Conservation (phyloP, 1,284 basidiomycete genomes). For the Puccinia hordei region DNA sequence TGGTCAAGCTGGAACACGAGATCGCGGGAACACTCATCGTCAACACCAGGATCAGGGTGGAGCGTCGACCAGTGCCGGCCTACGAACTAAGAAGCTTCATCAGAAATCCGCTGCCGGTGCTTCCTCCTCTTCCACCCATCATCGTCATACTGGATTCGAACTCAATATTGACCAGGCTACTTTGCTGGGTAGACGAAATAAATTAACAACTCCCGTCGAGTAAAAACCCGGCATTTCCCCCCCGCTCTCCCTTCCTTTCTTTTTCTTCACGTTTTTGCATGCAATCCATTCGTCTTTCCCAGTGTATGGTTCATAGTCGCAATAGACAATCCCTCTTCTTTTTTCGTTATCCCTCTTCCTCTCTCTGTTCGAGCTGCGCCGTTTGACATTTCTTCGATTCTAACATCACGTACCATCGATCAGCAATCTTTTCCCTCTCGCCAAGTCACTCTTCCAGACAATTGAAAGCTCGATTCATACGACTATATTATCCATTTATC, state of each 20-base stretch:
- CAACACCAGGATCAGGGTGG: not conserved
- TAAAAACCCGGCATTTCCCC: not conserved
- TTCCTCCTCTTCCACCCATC: slow-evolving; percentile 51
- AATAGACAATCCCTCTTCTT: not conserved
- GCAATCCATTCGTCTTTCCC: not conserved
- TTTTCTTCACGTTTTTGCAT: not conserved
- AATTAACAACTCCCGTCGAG: slow-evolving; percentile 42
- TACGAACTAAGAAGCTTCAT: slow-evolving; percentile 19
- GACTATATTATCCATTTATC: not conserved
- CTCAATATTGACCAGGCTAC: slow-evolving; percentile 81
- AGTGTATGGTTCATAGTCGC: not conserved
- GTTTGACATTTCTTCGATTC: not conserved
- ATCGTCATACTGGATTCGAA: slow-evolving; percentile 66
- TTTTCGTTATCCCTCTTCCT: not conserved
- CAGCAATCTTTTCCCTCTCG: not conserved
- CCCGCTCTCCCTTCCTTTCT: too few species aligned
- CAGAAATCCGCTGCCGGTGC: not conserved
- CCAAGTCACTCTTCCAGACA: not conserved
- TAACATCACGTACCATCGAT: not conserved
- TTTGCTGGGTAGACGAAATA: slow-evolving; percentile 67
- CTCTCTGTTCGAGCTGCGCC: not conserved
- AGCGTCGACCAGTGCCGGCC: not conserved
- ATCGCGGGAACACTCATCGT: slow-evolving; percentile 60
- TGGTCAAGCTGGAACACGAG: slow-evolving; percentile 75
- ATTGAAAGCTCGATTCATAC: not conserved